phyloP scores from a whole-genome alignment of 768 basidiomycete species.

The Russula sp. region DNA sequence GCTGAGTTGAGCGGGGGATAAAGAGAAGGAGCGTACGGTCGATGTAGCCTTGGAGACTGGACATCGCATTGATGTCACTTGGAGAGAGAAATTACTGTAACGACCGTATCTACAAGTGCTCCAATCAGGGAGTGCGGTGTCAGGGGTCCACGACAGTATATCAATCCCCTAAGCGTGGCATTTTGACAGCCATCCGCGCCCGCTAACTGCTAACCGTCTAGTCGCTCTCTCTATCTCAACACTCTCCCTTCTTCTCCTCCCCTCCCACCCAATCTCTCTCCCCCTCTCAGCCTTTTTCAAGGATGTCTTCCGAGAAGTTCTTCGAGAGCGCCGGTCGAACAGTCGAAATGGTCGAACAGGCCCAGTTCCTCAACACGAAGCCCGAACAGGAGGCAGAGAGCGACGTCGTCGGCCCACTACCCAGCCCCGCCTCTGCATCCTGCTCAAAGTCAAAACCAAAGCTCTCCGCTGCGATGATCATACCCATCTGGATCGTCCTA shows the following conservation, averaged over 20 bases:
- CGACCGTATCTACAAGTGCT: too few relatives aligned
- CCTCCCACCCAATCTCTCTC: neutral
- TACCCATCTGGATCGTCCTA: constrained; percentile 91
- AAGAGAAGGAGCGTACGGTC: constrained; percentile 55
- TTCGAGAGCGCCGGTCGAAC: constrained; percentile 20
- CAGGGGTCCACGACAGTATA: constrained; percentile 13
- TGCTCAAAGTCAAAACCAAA: constrained; percentile 46
- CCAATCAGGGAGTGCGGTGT: constrained; percentile 8
- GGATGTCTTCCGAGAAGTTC: constrained; percentile 24
- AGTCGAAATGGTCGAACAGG: constrained; percentile 5
- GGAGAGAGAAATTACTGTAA: too few relatives aligned
- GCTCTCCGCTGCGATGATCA: constrained; percentile 65
- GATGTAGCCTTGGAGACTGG: constrained; percentile 88
- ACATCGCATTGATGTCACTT: constrained; percentile 47
- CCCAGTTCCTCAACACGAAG: constrained; percentile 24
- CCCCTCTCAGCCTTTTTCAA: too few relatives aligned
- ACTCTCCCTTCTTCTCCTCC: neutral
- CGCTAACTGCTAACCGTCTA: constrained; percentile 19
- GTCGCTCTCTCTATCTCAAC: constrained; percentile 1
- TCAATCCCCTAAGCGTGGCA: neutral
- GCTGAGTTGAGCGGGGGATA: neutral
- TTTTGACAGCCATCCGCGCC: too few relatives aligned
- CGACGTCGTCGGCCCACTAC: constrained; percentile 40
- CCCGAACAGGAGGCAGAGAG: constrained; percentile 28
- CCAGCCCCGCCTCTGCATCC: constrained; percentile 54